These are phyloP conservation scores for Umbilicus rupestris DNA, from an alignment of 164 flowering plant species.

Conservation along the genomic window DNA sequence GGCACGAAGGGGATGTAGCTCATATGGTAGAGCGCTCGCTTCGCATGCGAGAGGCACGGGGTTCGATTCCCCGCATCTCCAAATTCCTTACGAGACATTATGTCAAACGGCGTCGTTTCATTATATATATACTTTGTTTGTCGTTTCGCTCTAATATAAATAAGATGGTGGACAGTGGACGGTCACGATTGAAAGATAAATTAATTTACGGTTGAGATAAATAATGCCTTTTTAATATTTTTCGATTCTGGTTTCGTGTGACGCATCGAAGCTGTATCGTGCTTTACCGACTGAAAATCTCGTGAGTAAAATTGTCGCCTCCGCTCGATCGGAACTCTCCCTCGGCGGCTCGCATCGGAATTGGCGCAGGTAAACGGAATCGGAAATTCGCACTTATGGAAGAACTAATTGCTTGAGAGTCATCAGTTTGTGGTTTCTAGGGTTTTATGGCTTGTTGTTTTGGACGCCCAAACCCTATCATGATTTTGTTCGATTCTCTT, in stretches of 20 bases:
- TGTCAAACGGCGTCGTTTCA: too few relatives aligned
- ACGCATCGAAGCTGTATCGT: constrained; percentile 1
- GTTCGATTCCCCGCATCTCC: constrained; percentile 99
- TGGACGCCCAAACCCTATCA: background rate
- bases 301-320: background rate
- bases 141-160: too few relatives aligned
- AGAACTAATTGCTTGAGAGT: background rate
- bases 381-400: background rate
- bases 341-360: background rate
- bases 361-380: background rate
- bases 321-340: background rate
- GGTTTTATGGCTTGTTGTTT: background rate
- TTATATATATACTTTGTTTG: too few relatives aligned
- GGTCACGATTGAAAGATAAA: too few relatives aligned
- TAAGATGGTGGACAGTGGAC: too few relatives aligned
- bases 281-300: constrained; percentile 3
- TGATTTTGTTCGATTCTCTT: background rate
- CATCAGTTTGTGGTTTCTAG: background rate
- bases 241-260: background rate
- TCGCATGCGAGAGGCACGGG: constrained; percentile 99
- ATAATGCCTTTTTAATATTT: too few relatives aligned
- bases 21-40: constrained; percentile 99
- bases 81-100: too few relatives aligned
- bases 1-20: constrained; percentile 92
- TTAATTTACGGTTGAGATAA: too few relatives aligned